phyloP scores from a whole-genome alignment of 208 protist genomes.

The Trypanosoma avium region DNA sequence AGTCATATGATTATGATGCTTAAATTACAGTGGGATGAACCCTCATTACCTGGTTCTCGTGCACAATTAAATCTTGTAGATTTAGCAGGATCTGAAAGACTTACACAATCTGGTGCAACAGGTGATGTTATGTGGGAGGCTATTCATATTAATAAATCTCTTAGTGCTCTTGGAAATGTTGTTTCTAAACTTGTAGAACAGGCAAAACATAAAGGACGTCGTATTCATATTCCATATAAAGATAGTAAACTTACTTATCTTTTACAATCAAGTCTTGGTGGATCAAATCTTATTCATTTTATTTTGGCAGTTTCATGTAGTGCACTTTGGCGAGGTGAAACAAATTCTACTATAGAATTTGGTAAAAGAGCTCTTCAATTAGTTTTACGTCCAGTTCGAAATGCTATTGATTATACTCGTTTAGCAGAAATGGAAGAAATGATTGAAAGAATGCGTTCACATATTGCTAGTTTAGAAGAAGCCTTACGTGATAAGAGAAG shows the following conservation, averaged over 20 bases:
- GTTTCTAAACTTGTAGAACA: constrained; percentile 90
- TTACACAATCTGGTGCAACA: constrained; percentile 80
- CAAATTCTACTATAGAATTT: constrained; percentile 89
- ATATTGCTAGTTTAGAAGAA: constrained; percentile 84
- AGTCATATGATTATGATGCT: constrained; percentile 92
- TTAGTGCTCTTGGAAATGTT: constrained; percentile 93
- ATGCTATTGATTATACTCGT: constrained; percentile 91
- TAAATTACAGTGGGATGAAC: constrained; percentile 89
- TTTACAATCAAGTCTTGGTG: constrained; percentile 88
- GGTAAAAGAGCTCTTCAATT: constrained; percentile 88
- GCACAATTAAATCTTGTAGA: constrained; percentile 94
- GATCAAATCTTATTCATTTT: constrained; percentile 88
- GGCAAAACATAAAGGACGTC: constrained; percentile 67
- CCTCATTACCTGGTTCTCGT: constrained; percentile 73
- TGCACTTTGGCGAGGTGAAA: constrained; percentile 78
- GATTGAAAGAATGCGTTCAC: constrained; percentile 90
- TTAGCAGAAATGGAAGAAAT: constrained; percentile 93
- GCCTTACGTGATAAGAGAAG: constrained; percentile 64
- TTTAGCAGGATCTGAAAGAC: constrained; percentile 91
- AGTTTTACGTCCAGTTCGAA: constrained; percentile 82
- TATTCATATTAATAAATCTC: constrained; percentile 94
- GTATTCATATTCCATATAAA: constrained; percentile 91
- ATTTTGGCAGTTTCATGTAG: constrained; percentile 80
- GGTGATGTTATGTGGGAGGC: constrained; percentile 91
- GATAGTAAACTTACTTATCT: constrained; percentile 94